Base-by-base conservation (phyloP, 164 flowering plant species). In the Echeveria elegans region DNA sequence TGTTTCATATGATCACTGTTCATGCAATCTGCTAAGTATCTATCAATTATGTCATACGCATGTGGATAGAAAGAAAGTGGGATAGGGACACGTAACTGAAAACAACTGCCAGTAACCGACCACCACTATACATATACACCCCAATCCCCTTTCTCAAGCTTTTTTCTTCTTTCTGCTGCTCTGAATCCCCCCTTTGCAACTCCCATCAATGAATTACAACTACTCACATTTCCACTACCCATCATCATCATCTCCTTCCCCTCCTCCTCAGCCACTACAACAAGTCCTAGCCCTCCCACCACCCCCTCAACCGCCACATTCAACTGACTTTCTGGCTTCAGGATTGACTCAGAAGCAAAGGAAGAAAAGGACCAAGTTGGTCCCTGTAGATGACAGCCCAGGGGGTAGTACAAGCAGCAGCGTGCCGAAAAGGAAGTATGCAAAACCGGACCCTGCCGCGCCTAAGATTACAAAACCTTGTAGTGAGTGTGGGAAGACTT, bases 401-500 rank as follows among this genome's bases (percentile, higher is more conserved):
- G 30, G 26, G 37, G 47, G 77, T 2, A 45, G 41, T 2, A 24
- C 56, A 12, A 34, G 41, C 14, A 62, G 31, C 60, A 6, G 60
- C 31, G 53, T 41, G 45, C 65, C 64, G 56, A 80, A 77, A 70
- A 82, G 78, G 0, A 83, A 75, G 61, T 26, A 68, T 6, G 14
- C 47, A 43, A 83, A 77, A 58, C 86, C 87, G 0, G 81, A 82
- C 72, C 84, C 87, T 0, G 14, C 28, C 63, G 85, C 91, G 2
- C 85, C 82, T 0, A 79, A 83, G 67, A 80, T 81, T 67, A 81
- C 90, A 0, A 71, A 71, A 26, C 90, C 96, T 0, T 93, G 98
- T 66, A 86, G 68, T 6, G 97, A 93, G 73, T 93, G 98, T 47
- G 97, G 98, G 19, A 88, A 82, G 77, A 76, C 70, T 73, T 93